These are phyloP conservation scores for Aureobasidium sp. DNA, from an alignment of 2,329 filamentous ascomycete species.

Conservation along the genomic window DNA sequence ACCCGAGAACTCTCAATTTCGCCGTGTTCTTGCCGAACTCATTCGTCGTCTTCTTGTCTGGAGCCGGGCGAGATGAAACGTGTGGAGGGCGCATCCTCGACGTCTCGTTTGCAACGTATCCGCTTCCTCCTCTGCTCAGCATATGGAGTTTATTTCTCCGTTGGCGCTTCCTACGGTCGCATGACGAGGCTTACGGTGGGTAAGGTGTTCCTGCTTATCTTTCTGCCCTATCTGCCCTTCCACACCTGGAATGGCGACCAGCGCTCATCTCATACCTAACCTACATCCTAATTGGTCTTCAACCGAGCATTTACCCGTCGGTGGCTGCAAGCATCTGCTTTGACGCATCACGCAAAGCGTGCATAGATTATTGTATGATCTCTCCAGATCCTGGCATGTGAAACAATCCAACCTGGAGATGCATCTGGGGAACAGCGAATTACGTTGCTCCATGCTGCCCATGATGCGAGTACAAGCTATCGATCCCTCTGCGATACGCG, in stretches of 20 bases:
- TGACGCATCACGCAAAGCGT: background rate
- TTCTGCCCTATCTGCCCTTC: conserved; percentile 1
- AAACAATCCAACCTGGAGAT: conserved; percentile 4
- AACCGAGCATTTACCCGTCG: conserved; percentile 12
- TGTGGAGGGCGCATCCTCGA: background rate
- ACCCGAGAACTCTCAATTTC: background rate
- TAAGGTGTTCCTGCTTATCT: conserved; percentile 12
- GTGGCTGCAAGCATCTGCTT: background rate
- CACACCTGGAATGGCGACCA: background rate
- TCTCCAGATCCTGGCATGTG: conserved; percentile 12
- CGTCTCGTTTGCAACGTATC: background rate
- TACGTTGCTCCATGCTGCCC: background rate
- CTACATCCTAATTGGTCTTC: conserved; percentile 6
- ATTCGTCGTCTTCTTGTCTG: background rate
- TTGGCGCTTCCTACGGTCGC: background rate
- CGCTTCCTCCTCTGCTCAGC: background rate
- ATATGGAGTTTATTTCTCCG: background rate
- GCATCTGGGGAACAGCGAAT: conserved; percentile 8
- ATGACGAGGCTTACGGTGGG: background rate
- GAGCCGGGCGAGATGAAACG: background rate
- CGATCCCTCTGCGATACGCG: background rate
- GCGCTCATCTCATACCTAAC: background rate
- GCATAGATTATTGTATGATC: conserved; percentile 1
- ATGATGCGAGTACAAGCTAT: background rate
- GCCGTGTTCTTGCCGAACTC: conserved; percentile 5